Percentiles rank a stretch among this genome's conserved stretches.
Evolutionary conservation across 352 stramenopile genomes (phyloP).

Genomic region (Phytopythium oedochilum): DNA sequence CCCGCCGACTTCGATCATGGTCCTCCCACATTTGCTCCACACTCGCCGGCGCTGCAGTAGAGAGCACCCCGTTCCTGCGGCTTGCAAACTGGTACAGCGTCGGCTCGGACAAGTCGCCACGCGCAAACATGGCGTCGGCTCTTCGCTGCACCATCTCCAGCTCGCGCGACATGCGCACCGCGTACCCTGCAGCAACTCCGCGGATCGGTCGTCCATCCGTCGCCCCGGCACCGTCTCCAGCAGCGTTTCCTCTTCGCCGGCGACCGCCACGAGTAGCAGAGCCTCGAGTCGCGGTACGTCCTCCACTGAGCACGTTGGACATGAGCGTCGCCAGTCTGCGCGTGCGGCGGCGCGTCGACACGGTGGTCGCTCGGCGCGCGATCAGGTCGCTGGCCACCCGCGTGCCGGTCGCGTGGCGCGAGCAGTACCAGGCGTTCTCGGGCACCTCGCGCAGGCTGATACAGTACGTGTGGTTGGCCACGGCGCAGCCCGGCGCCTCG

Average conservation of each 20-base stretch:
- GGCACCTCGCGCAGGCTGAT: slow-evolving; percentile 55
- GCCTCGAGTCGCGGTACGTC: slow-evolving; percentile 4
- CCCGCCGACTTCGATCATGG: slow-evolving; percentile 39
- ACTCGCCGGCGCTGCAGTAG: slow-evolving; percentile 10
- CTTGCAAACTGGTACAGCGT: slow-evolving; percentile 29
- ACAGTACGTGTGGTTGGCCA: slow-evolving; percentile 74
- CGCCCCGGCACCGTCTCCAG: slow-evolving; percentile 9
- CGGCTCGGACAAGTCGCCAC: slow-evolving; percentile 45
- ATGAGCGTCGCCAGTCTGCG: slow-evolving; percentile 67
- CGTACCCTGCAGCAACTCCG: slow-evolving; percentile 60
- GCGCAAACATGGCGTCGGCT: slow-evolving; percentile 69
- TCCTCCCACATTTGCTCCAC: slow-evolving; percentile 66
- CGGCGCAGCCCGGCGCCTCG: slow-evolving; percentile 54
- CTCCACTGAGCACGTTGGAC: slow-evolving; percentile 51
- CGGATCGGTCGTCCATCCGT: slow-evolving; percentile 43
- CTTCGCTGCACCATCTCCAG: slow-evolving; percentile 64
- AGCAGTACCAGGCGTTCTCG: slow-evolving; percentile 67
- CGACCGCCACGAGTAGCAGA: slow-evolving; percentile 2
- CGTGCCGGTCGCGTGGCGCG: slow-evolving; percentile 29
- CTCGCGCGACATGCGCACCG: slow-evolving; percentile 73
- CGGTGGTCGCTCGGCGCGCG: slow-evolving; percentile 40
- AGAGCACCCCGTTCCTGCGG: slow-evolving; percentile 18
- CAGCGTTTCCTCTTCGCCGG: slow-evolving; percentile 13
- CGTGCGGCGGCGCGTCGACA: slow-evolving; percentile 56
- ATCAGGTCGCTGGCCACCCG: slow-evolving; percentile 53